Base-by-base conservation (phyloP, 805 yeast species). In the Schwanniomyces sp. region DNA sequence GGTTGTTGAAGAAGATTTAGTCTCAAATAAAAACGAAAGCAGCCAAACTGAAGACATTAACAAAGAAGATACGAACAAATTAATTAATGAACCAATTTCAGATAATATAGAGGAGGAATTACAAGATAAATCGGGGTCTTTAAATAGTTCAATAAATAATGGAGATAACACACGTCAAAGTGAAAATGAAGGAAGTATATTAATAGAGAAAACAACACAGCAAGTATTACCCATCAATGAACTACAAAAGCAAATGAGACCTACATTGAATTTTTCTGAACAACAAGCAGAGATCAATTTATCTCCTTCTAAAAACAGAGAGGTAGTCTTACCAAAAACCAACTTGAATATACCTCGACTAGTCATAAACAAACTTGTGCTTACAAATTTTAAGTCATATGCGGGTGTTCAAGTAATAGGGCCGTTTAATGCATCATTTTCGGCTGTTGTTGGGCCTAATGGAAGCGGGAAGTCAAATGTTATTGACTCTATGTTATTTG, bases 381-480 rank as follows among this genome's bases (percentile, higher is more conserved):
- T 95, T 37, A 84, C 85, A 1, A 87, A 94, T 63, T 94, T 94
- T 79, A 94, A 94, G 63, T 91, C 97, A 0, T 94, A 94, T 63
- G 98, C 97, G 0, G 99, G 99, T 0, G 72, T 78, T 14, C 98
- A 94, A 68, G 81, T 81, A 6, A 88, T 94, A 43, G 99, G 99
- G 0, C 99, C 99, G 0, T 94, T 94, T 66, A 87, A 94, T 58
- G 70, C 91, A 32, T 89, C 95, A 5, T 95, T 94, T 61, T 88
- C 96, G 9, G 98, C 99, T 0, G 96, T 94, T 9, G 97, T 94
- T 11, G 99, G 99, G 0, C 99, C 99, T 5, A 94, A 94, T 64
- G 99, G 99, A 7, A 87, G 96, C 10, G 99, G 99, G 2, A 94
- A 94, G 67, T 91, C 98, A 12, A 94, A 95, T 61, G 97, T 94